Conservation (phyloP, 2,329 filamentous ascomycete genomes). For the Pseudogymnoascus sp. region DNA sequence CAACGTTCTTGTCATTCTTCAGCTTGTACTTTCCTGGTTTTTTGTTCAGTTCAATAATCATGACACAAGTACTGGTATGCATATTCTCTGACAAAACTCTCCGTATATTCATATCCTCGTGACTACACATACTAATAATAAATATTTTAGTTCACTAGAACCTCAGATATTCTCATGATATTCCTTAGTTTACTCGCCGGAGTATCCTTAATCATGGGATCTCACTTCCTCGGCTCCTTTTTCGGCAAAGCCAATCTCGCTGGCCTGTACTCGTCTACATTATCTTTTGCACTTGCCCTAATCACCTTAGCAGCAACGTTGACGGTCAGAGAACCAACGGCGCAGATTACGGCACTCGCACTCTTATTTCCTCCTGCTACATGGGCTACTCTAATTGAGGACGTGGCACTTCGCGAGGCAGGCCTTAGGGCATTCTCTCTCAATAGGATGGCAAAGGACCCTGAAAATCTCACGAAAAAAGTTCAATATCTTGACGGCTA, state of each 20-base stretch:
- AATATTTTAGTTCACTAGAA: slow-evolving; percentile 16
- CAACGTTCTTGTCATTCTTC: slow-evolving; percentile 22
- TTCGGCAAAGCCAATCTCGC: slow-evolving; percentile 58
- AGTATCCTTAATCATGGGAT: slow-evolving; percentile 17
- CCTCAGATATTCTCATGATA: slow-evolving; percentile 22
- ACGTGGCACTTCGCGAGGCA: slow-evolving; percentile 20
- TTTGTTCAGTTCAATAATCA: slow-evolving; percentile 20
- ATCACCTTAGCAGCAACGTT: slow-evolving; percentile 45
- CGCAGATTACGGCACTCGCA: slow-evolving; percentile 17
- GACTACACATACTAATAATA: neutral
- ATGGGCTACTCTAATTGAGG: slow-evolving; percentile 21
- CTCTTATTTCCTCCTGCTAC: slow-evolving; percentile 21
- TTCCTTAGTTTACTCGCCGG: slow-evolving; percentile 21
- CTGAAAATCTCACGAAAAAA: slow-evolving; percentile 53
- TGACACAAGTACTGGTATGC: slow-evolving; percentile 18
- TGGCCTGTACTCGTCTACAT: slow-evolving; percentile 54
- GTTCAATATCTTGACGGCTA: slow-evolving; percentile 49
- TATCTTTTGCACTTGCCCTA: slow-evolving; percentile 52
- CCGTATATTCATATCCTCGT: neutral
- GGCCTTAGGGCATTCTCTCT: neutral
- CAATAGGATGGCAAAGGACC: slow-evolving; percentile 22
- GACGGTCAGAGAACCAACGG: neutral
- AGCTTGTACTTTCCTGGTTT: slow-evolving; percentile 22
- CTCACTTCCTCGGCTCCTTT: slow-evolving; percentile 48
- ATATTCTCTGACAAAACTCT: neutral